Evolutionary conservation across 2,329 filamentous ascomycete species (phyloP), one percentile per base, ranked within the genome.

Genomic region (Tolypocladium pustulatum): DNA sequence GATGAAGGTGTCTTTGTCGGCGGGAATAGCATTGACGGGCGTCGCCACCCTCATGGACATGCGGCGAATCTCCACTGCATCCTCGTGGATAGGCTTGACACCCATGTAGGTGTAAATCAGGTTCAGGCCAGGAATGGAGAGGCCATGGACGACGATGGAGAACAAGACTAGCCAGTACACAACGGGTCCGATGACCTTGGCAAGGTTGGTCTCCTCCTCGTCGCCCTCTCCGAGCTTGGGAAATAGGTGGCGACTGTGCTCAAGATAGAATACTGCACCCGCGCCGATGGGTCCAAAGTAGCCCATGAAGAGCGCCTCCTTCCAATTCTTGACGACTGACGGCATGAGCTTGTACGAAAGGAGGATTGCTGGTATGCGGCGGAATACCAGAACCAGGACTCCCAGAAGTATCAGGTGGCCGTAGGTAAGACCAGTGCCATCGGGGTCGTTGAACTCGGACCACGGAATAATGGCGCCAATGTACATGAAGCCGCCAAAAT

Each of bases 201-300:
- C 59, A 15, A 78, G 62, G 43, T 70, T 64, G 0, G 65, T 66
- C 61, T 73, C 71, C 46, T 70, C 69, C 15, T 65, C 67, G 61
- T 75, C 73, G 3, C 69, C 72, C 2, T 71, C 58, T 32, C 66
- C 69, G 0, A 67, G 59, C 6, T 70, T 59, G 0, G 75, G 75
- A 59, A 78, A 76, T 4, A 79, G 64, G 13, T 77, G 69, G 9
- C 70, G 68, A 2, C 74, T 72, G 59, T 79, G 76, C 62, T 78
- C 74, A 17, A 91, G 78, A 69, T 92, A 91, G 69, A 91, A 91
- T 30, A 90, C 80, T 0, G 89, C 88, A 25, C 85, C 87, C 10
- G 90, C 87, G 2, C 89, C 89, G 54, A 91, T 91, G 0, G 89
- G 89, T 0, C 88, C 89, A 64, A 92, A 91, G 60, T 84, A 84